Evolutionary conservation across 73 alveolate genomes (phyloP).

Genomic region (Symbiodinium natans): DNA sequence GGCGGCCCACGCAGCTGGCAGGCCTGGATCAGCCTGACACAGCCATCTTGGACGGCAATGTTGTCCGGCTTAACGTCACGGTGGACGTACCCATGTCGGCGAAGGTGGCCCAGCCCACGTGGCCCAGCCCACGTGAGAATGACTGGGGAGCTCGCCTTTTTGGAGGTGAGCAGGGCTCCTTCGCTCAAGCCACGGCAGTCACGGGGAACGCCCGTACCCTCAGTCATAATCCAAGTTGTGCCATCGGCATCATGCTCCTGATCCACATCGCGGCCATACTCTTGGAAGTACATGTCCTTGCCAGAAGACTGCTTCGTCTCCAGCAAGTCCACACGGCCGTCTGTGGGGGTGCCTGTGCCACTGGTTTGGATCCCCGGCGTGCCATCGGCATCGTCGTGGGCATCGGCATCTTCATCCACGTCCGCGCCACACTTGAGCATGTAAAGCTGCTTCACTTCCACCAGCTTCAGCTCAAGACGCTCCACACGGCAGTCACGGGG

Average conservation of each 20-base stretch:
- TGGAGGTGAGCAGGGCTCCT: too few relatives aligned
- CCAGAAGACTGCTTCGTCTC: not conserved
- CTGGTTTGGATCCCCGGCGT: not conserved
- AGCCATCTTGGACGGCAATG: too few relatives aligned
- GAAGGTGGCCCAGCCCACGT: too few relatives aligned
- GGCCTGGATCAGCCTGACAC: too few relatives aligned
- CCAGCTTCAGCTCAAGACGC: constrained; percentile 30
- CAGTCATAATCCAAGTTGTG: constrained; percentile 25
- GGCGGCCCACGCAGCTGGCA: too few relatives aligned
- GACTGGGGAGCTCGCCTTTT: too few relatives aligned
- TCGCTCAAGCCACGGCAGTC: not conserved
- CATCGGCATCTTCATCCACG: constrained; percentile 21
- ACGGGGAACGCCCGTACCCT: not conserved
- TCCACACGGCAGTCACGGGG: not conserved
- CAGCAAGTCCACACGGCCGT: constrained; percentile 12
- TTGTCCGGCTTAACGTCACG: too few relatives aligned
- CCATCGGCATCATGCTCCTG: constrained; percentile 26
- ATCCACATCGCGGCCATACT: constrained; percentile 10
- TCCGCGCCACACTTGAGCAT: not conserved
- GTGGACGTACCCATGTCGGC: too few relatives aligned
- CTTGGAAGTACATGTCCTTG: not conserved
- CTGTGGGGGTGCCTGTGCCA: not conserved
- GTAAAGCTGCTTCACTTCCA: constrained; percentile 13
- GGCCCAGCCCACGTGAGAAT: too few relatives aligned
- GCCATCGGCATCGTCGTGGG: not conserved